Evolutionary conservation across 2,329 filamentous ascomycete species (phyloP), one percentile per base, ranked within the genome.

Genomic region (Endothia cerciana): DNA sequence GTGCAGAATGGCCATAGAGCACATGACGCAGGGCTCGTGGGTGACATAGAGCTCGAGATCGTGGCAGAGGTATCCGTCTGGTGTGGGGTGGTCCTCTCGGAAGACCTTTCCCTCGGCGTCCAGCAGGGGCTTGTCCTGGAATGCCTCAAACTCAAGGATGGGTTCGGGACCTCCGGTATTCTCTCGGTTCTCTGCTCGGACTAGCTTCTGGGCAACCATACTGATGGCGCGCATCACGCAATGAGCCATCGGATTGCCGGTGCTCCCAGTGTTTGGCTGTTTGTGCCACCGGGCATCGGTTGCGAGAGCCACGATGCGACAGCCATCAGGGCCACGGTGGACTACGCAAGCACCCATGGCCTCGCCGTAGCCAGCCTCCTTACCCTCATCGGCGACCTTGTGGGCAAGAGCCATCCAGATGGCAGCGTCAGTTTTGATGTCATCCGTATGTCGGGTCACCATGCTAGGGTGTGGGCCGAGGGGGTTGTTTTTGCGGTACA

Each of bases 11-110:
- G 92, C 95, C 95, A 98, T 98, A 43, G 91, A 93, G 79, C 95
- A 99, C 87, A 97, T 96, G 67, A 97, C 87, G 75, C 95, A 99
- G 5, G 95, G 95, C 79, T 99, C 95, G 74, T 98, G 94, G 2
- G 94, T 97, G 68, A 96, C 83, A 79, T 97, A 98, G 65, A 99
- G 86, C 77, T 98, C 94, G 38, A 99, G 85, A 63, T 93, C 92
- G 71, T 97, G 93, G 79, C 94, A 98, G 25, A 99, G 87, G 76
- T 99, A 99, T 62, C 94, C 94, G 71, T 93, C 91, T 40, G 87
- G 85, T 70, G 83, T 86, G 49, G 85, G 86, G 73, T 89, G 90
- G 72, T 89, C 88, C 72, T 86, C 80, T 59, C 83, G 81, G 73
- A 88, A 91, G 68, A 89, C 85, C 63, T 79, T 75, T 69, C 81